Percentiles rank a stretch among this genome's conserved stretches.
These are phyloP conservation scores for Catenaria anguillulae DNA, from an alignment of 371 early-diverging fungal species.

Conservation along the genomic window DNA sequence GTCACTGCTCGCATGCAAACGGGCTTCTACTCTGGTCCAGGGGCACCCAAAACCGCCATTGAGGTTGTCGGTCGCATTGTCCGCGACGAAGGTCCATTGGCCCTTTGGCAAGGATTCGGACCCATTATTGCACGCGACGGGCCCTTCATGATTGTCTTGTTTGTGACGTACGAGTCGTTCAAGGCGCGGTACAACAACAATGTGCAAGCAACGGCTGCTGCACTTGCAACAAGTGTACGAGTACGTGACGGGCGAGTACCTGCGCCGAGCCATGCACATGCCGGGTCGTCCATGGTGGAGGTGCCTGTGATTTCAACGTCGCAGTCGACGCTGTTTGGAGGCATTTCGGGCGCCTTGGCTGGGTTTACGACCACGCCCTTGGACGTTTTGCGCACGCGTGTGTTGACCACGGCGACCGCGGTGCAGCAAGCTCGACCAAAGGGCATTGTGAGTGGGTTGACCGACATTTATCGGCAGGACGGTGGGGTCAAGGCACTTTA, in stretches of 20 bases:
- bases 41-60: constrained; percentile 9
- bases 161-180: constrained; percentile 64
- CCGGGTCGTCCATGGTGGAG: constrained; percentile 30
- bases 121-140: constrained; percentile 57
- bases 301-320: constrained; percentile 51
- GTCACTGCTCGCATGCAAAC: constrained; percentile 62
- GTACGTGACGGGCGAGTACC: constrained; percentile 21
- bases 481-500: constrained; percentile 28
- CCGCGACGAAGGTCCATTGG: constrained; percentile 45
- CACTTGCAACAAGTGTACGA: constrained; percentile 17
- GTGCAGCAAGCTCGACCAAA: background rate
- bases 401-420: constrained; percentile 40
- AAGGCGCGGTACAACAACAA: constrained; percentile 58
- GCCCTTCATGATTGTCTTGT: constrained; percentile 69
- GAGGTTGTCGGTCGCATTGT: constrained; percentile 40
- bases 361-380: constrained; percentile 83
- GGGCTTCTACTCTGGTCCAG: too few relatives aligned
- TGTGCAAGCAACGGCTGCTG: constrained; percentile 24
- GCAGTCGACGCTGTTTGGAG: constrained; percentile 62
- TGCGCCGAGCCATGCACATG: constrained; percentile 21
- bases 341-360: constrained; percentile 61
- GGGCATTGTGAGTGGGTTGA: background rate
- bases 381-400: constrained; percentile 81
- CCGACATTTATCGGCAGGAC: constrained; percentile 1
- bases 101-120: constrained; percentile 63